Conservation (phyloP, 2,329 filamentous ascomycete genomes). For the Sporothrix schenckii region DNA sequence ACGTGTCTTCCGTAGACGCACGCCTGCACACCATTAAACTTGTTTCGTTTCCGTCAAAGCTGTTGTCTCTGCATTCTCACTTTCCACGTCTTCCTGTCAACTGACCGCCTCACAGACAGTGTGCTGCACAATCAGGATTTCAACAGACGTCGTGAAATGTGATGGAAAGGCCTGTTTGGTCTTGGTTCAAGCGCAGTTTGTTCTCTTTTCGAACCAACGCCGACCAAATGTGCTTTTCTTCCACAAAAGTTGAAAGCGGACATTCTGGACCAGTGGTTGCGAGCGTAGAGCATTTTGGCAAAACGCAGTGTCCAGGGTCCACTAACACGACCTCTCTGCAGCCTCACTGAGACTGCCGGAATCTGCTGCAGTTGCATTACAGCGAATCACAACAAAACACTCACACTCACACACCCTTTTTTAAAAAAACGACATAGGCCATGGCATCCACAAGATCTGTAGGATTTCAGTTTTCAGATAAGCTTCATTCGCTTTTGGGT, state of each 20-base stretch:
- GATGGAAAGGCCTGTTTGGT: neutral
- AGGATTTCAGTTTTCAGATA: neutral
- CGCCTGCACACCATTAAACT: neutral
- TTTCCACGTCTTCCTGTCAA: neutral
- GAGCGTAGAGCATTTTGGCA: neutral
- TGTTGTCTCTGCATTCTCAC: no score
- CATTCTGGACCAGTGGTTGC: constrained; percentile 4
- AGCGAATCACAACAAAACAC: constrained; percentile 9
- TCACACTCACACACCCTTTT: neutral
- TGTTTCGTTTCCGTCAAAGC: neutral
- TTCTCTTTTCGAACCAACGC: no score
- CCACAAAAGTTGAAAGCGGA: neutral
- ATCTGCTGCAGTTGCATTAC: neutral
- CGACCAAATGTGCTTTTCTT: neutral
- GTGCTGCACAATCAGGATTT: neutral
- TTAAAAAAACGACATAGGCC: neutral
- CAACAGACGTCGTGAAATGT: neutral
- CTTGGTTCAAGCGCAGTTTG: neutral
- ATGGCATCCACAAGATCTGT: neutral
- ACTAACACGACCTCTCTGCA: neutral
- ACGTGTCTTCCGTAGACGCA: neutral
- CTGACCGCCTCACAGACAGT: constrained; percentile 2
- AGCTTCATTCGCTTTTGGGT: neutral
- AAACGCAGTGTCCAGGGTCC: neutral
- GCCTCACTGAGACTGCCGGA: neutral